Conservation (phyloP, 2,329 filamentous ascomycete genomes). For the Hyphodiscus sp. region DNA sequence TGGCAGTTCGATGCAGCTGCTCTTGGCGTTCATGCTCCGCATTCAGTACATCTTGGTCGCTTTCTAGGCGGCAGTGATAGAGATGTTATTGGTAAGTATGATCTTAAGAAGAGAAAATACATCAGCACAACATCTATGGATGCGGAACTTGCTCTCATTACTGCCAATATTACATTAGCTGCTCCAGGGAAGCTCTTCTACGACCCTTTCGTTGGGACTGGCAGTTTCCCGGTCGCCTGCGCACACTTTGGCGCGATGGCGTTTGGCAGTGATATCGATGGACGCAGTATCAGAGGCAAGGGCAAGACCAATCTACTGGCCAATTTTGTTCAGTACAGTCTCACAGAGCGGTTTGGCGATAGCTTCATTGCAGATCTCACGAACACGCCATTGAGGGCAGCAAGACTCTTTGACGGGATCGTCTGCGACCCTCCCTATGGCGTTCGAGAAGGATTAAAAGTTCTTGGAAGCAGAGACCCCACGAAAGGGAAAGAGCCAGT, state of each 20-base stretch:
- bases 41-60: constrained; percentile 64
- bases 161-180: constrained; percentile 83
- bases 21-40: constrained; percentile 45
- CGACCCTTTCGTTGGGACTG: constrained; percentile 93
- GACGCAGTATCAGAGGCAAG: constrained; percentile 74
- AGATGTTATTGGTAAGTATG: constrained; percentile 64
- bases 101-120: constrained; percentile 88
- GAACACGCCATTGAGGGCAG: constrained; percentile 65
- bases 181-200: constrained; percentile 81
- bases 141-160: constrained; percentile 82
- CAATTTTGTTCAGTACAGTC: constrained; percentile 81
- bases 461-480: constrained; percentile 70
- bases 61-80: constrained; percentile 61
- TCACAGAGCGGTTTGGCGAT: constrained; percentile 62
- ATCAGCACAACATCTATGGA: constrained; percentile 98
- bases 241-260: constrained; percentile 82
- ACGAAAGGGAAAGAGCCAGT: constrained; percentile 50
- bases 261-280: constrained; percentile 90
- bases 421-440: constrained; percentile 96
- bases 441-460: constrained; percentile 83
- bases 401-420: constrained; percentile 72
- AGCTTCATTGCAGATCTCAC: constrained; percentile 83
- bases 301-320: constrained; percentile 43
- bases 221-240: constrained; percentile 84
- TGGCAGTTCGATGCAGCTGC: constrained; percentile 53